Evolutionary conservation across 2,329 filamentous ascomycete genomes (phyloP).

Genomic region (Alternaria viburni): DNA sequence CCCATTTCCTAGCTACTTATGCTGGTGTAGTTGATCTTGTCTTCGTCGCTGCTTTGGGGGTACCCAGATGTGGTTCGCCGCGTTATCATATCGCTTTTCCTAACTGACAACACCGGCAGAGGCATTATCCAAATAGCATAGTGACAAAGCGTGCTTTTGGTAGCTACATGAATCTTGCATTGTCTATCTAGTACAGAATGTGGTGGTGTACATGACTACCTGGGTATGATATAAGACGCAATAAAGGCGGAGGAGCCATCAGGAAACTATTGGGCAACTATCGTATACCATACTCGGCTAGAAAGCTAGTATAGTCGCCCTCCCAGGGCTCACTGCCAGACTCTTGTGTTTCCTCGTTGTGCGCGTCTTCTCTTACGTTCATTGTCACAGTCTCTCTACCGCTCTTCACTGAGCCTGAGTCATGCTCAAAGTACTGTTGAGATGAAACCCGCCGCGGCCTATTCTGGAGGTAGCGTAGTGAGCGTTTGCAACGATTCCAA

Average conservation of each 20-base stretch:
- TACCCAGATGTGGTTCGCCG: neutral
- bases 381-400: neutral
- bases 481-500: slow-evolving; percentile 1
- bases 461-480: neutral
- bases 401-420: neutral
- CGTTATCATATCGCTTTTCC: neutral
- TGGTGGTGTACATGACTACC: neutral
- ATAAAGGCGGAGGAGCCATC: neutral
- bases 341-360: neutral
- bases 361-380: neutral
- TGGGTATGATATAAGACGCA: neutral
- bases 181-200: neutral
- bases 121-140: neutral
- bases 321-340: neutral
- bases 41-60: neutral
- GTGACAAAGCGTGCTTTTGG: neutral
- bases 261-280: neutral
- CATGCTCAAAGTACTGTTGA: neutral
- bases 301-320: neutral
- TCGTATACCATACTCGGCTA: neutral
- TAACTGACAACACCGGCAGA: neutral
- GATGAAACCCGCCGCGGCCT: neutral
- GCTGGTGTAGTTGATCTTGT: neutral
- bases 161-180: neutral
- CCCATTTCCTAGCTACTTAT: neutral